Evolutionary conservation across 2,329 filamentous ascomycete genomes (phyloP), one percentile per base, ranked within the genome.

Genomic region (Cercospora sesami): DNA sequence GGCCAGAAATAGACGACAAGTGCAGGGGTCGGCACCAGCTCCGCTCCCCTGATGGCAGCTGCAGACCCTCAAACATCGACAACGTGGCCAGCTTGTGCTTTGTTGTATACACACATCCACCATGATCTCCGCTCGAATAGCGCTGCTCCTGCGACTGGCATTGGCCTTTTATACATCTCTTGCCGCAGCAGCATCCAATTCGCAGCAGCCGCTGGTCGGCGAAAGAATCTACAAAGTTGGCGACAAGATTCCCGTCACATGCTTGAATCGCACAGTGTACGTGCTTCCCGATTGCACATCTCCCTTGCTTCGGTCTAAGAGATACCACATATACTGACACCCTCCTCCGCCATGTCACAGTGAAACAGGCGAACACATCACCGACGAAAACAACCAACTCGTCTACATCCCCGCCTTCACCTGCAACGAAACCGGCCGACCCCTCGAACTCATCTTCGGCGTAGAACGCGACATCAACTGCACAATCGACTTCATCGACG

Each of bases 321-420:
- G 26, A 30, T 33, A 7, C 21, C 28, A n/a, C 36, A 59, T 57
- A 23, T 7, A 42, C 57, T 61, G 48, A 53, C 30, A 23, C 23
- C 30, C 36, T 45, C 51, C 2, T 58, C 28, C n/a, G 16, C 4
- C 5, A 5, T 12, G 5, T 48, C n/a, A 23, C 48, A 61, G 92
- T 75, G 92, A 96, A 75, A 95, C 91, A 8, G 93, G 93, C 79
- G 93, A 96, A 80, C 93, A 96, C 79, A 90, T 97, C 76, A 90
- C 92, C 77, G 89, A 96, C 78, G 85, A 86, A 39, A 85, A 89
- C 71, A 90, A 95, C 76, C 90, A 96, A 79, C 88, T 97, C 66
- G 87, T 96, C 85, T 98, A 95, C 85, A 89, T 95, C 55, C 93
- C 94, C 45, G 98, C 98, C 80, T 92, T 92, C 26, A 85, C 86